Base-by-base conservation (phyloP, 306 rosid species). In the Hippophae rhamnoides region DNA sequence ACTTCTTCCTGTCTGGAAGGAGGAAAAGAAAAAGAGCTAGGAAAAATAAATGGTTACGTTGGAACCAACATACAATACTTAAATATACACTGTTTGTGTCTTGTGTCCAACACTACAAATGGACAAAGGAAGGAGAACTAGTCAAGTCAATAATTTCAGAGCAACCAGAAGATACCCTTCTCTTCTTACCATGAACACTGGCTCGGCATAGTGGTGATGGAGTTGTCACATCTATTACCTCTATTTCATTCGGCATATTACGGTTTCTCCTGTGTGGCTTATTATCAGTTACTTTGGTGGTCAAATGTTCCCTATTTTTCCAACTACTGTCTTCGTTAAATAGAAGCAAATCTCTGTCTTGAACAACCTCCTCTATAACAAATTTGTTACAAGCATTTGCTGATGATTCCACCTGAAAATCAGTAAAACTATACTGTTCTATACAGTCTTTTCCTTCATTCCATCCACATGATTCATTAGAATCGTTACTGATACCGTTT, bases 161-260 rank as follows among this genome's bases (percentile, higher is more conserved):
- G 64, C 60, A 57, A 65, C 50, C 61, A 25, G 70, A 27, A 14
- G 78, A 46, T 74, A 73, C 64, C 75, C 81, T 86, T 63, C 89
- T 79, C 74, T 74, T 89, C 75, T 74, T 74, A 31, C 77, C 70
- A 1, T 58, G 68, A 27, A 75, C 57, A 70, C 78, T 52, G 5
- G 50, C 68, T 79, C 86, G 72, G 72, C 89, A 73, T 55, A 71
- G 55, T 6, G 98, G 86, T 48, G 98, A 75, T 55, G 98, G 98
- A 7, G 93, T 85, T 43, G 82, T 74, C 77, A 92, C 49, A 72
- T 92, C 96, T 42, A 92, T 77, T 47, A 92, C 62, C 63, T 86
- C 99, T 41, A 73, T 81, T 52, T 72, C 82, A 57, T 52, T 55
- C 13, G 81, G 81, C 64, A 63, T 46, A 41, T 46, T 11, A 53